Conservation (phyloP, 2,329 filamentous ascomycete genomes). For the Aspergillus versicolor region DNA sequence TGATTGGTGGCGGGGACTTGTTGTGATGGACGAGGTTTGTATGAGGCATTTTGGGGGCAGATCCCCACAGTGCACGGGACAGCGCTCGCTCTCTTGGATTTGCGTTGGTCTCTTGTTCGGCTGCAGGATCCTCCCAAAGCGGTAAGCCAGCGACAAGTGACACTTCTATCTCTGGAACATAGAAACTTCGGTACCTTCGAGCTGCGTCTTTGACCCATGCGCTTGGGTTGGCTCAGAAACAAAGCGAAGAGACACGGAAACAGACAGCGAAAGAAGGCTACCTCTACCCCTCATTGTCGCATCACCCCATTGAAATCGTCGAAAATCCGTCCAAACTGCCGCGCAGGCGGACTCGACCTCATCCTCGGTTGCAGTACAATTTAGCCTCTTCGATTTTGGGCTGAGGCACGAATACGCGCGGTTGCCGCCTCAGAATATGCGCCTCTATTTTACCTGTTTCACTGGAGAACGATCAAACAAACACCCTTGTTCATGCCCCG, state of each 20-base stretch:
- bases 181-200: conserved; percentile 2
- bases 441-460: neutral
- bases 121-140: conserved; percentile 10
- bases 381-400: neutral
- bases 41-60: conserved; percentile 22
- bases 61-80: conserved; percentile 14
- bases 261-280: neutral
- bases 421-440: conserved; percentile 15
- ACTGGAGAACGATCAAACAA: neutral
- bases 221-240: neutral
- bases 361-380: neutral
- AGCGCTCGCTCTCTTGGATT: conserved; percentile 5
- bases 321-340: neutral
- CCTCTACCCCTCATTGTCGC: neutral
- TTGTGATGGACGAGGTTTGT: conserved; percentile 12
- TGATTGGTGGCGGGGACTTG: neutral
- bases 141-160: neutral
- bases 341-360: neutral
- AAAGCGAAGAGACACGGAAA: neutral
- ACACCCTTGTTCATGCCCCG: neutral
- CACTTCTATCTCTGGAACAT: neutral
- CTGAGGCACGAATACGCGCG: conserved; percentile 11
- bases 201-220: conserved; percentile 2
- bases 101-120: conserved; percentile 3
- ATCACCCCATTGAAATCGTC: neutral